Evolutionary conservation across 306 rosid species (phyloP), one percentile per base, ranked within the genome.

Genomic region (Acacia confusa): DNA sequence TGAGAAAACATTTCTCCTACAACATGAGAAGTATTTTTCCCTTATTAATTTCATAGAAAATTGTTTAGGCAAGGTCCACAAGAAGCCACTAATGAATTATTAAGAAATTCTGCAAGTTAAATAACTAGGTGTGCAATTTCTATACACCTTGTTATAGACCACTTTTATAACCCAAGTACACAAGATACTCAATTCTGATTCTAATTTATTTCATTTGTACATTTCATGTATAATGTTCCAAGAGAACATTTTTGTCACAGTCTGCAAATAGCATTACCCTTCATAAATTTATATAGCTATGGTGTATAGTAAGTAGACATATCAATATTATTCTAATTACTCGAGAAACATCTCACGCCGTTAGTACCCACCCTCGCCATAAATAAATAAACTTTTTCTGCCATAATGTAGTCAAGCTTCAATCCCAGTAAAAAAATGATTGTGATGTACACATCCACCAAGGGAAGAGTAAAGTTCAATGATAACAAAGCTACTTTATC

Each of bases 401-500:
- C 38, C 70, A 30, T 34, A 65, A 65, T 66, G 7, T 64, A 25
- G 68, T 63, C 15, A 7, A 19, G 53, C 58, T 45, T 71, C 50
- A 14, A 71, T 76, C 77, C 41, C 66, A 4, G 30, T 28, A 32
- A 75, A 32, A 32, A 48, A 83, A 11, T 2, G 64, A 63, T 48
- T 40, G 72, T 55, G 24, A 67, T 30, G 79, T 77, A 45, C 68
- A 76, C 20, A 77, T 66, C 75, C 70, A 40, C 14, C 9, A 36
- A 61, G 70, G 67, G 41, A 32, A 20, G 19, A 52, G 19, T 48
- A 79, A 48, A 50, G 81, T 78, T 70, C 60, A 47, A 81, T 66
- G 68, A 70, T 70, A 82, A 70, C 74, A 6, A 17, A 44, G 52
- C 76, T 61, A 52, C 63, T 73, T 53, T 43, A 81, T 69, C 30